These are phyloP conservation scores for Leccinum aurantiacum DNA, from an alignment of 768 basidiomycete species.

Conservation along the genomic window DNA sequence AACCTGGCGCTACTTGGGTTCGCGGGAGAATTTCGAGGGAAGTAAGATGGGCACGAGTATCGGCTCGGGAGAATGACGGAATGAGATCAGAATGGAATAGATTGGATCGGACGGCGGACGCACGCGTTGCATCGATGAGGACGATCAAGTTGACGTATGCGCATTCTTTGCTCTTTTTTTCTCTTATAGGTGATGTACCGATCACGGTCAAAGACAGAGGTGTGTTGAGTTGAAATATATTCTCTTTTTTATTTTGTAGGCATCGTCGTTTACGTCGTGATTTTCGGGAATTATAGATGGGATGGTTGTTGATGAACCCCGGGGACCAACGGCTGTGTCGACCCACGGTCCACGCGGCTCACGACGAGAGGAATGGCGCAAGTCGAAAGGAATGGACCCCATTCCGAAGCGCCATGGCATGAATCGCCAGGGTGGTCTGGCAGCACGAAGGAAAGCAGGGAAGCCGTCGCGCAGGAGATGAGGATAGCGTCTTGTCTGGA, in stretches of 20 bases:
- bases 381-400: constrained; percentile 69
- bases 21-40: background rate
- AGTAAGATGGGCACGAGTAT: background rate
- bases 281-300: constrained; percentile 34
- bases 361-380: constrained; percentile 79
- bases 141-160: constrained; percentile 17
- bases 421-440: constrained; percentile 66
- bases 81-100: background rate
- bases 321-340: constrained; percentile 49
- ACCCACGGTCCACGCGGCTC: constrained; percentile 81
- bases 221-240: constrained; percentile 10
- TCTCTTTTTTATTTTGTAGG: background rate
- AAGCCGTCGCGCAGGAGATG: constrained; percentile 70
- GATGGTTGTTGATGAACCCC: constrained; percentile 53
- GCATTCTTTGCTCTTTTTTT: background rate
- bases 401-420: constrained; percentile 51
- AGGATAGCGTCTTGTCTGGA: constrained; percentile 12
- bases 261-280: constrained; percentile 10
- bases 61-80: background rate
- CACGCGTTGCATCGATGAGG: background rate
- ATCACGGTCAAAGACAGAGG: constrained; percentile 19
- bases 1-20: constrained; percentile 38
- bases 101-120: background rate
- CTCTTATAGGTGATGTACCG: constrained; percentile 20
- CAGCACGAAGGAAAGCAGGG: constrained; percentile 65